Percentiles rank a stretch among this genome's conserved stretches.
phyloP scores from a whole-genome alignment of 768 basidiomycete species.

The Sporobolomyces phaffii region DNA sequence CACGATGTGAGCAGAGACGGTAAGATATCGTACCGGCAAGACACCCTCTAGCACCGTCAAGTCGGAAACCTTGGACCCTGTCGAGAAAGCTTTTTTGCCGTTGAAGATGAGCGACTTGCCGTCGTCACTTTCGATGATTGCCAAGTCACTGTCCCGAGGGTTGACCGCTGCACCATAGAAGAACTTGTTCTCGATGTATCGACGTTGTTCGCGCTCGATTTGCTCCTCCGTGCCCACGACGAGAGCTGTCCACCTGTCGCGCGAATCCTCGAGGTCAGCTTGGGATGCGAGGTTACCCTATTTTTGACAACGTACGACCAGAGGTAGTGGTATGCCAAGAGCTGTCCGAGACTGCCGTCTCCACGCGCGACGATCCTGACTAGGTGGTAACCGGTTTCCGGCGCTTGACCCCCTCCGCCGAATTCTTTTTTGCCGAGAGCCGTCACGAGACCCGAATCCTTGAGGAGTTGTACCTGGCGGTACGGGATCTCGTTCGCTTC shows the following conservation, averaged over 20 bases:
- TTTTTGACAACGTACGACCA: too few species aligned
- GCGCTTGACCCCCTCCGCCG: conserved; percentile 8
- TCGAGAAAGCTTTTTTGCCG: conserved; percentile 18
- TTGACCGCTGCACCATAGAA: conserved; percentile 19
- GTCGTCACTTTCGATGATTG: conserved; percentile 7
- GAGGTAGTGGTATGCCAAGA: conserved; percentile 17
- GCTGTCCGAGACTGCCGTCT: conserved; percentile 4
- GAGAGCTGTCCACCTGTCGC: not conserved
- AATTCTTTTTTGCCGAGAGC: not conserved
- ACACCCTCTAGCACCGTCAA: conserved; percentile 19
- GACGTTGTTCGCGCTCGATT: not conserved
- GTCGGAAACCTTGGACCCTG: conserved; percentile 15
- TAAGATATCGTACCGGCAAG: not conserved
- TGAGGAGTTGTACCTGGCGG: conserved; percentile 11
- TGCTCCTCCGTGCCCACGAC: conserved; percentile 11
- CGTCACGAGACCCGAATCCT: conserved; percentile 15
- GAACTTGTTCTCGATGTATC: not conserved
- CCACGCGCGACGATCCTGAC: conserved; percentile 4
- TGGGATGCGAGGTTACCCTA: too few species aligned
- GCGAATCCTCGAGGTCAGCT: too few species aligned
- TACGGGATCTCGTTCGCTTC: conserved; percentile 3
- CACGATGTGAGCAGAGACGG: not conserved
- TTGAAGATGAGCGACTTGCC: conserved; percentile 9
- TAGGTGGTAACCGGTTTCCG: not conserved
- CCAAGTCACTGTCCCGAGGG: conserved; percentile 12